Evolutionary conservation across 2,329 filamentous ascomycete species (phyloP).

Genomic region (Cytospora piceicola): DNA sequence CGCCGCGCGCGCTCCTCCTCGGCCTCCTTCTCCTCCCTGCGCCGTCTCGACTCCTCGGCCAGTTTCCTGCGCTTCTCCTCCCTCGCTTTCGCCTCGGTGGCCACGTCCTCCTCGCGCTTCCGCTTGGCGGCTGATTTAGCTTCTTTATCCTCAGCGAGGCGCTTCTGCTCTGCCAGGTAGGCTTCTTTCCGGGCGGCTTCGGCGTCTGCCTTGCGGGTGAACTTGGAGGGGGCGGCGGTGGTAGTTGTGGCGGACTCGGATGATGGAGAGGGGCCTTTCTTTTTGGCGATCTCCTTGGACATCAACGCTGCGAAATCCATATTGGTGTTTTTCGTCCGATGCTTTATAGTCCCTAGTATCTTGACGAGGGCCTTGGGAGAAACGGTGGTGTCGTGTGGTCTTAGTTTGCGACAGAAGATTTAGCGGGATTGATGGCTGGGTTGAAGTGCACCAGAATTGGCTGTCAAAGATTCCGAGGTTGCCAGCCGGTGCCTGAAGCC

Average conservation of each 20-base stretch:
- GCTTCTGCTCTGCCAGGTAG: constrained; percentile 81
- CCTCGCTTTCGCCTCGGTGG: constrained; percentile 66
- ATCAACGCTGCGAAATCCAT: constrained; percentile 98
- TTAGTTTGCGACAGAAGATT: neutral
- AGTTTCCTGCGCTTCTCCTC: constrained; percentile 82
- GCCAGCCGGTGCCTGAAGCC: constrained; percentile 14
- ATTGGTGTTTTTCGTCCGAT: constrained; percentile 34
- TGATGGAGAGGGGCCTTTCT: constrained; percentile 54
- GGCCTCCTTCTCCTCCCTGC: constrained; percentile 72
- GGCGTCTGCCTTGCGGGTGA: constrained; percentile 80
- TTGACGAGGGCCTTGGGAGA: neutral
- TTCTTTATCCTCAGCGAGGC: constrained; percentile 71
- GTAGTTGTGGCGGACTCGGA: constrained; percentile 32
- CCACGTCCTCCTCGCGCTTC: constrained; percentile 85
- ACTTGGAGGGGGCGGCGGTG: constrained; percentile 64
- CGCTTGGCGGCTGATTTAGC: constrained; percentile 77
- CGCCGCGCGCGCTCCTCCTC: constrained; percentile 74
- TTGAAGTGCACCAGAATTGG: neutral
- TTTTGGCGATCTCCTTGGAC: constrained; percentile 88
- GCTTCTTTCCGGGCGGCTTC: constrained; percentile 80
- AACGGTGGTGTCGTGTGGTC: constrained; percentile 1
- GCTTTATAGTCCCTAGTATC: neutral
- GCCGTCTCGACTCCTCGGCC: constrained; percentile 75
- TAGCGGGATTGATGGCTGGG: neutral
- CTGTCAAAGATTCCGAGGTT: constrained; percentile 12